Evolutionary conservation across 768 basidiomycete genomes (phyloP), one percentile per base, ranked within the genome.

Genomic region (Mrakia gelida): DNA sequence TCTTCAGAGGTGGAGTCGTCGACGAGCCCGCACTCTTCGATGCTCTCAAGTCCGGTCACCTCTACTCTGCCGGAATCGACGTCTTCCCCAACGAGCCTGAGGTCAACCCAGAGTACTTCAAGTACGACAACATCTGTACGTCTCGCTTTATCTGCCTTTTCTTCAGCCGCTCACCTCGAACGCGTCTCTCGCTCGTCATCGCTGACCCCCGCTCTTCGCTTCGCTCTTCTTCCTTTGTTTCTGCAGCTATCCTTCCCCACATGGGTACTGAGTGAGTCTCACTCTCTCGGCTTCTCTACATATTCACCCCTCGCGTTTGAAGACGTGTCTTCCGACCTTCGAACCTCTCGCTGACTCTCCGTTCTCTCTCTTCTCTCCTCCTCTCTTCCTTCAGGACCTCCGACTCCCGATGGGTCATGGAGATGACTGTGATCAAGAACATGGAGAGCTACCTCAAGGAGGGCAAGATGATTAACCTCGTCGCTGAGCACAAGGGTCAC

Each of bases 41-140:
- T 30, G 78, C 78, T 8, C 54, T 79, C 45, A 59, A 70, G 68
- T 75, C 73, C 10, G 78, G 78, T 41, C 65, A 79, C 52, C 78
- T 79, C 5, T 79, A 75, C 78, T 74, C 73, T 18, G 78, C 73
- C n/a, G 78, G 78, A 26, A 73, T 79, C 59, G 78, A 79, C 68
- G 78, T 79, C 52, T 79, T 79, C 78, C 78, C 78, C 16, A 70
- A 79, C 38, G 78, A 72, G 71, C 71, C 71, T 11, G 71, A 72
- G 28, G 71, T 72, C 49, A 72, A 72, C 71, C 71, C 71, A 0
- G 71, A 72, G 52, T 72, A 72, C 49, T 15, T n/a, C 7, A 72
- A 72, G 71, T 56, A 72, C 49, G 71, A 72, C 32, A 72, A 49
- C n/a, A 72, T 72, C 71, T 72, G 67, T 70, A 18, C 6, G 67